phyloP scores from a whole-genome alignment of 2,329 filamentous ascomycete genomes.

The Albophoma yamanashiensis region DNA sequence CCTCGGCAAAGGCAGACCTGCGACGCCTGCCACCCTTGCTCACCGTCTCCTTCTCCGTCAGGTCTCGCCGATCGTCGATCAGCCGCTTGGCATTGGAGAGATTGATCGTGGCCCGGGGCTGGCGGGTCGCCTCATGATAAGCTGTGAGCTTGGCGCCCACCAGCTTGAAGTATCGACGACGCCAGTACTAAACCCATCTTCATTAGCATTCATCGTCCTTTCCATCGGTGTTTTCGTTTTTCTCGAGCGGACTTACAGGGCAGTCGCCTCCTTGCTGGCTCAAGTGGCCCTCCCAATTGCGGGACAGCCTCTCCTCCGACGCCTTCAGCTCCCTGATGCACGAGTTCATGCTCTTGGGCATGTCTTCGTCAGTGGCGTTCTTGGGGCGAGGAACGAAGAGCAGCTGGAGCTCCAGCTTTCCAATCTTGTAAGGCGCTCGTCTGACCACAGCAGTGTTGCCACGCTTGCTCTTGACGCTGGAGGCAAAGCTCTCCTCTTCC shows the following conservation, averaged over 20 bases:
- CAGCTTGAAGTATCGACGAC: conserved; percentile 93
- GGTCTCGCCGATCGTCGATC: conserved; percentile 78
- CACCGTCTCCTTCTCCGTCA: conserved; percentile 74
- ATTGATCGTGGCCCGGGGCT: conserved; percentile 95
- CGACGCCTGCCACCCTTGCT: conserved; percentile 70
- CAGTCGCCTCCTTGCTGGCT: conserved; percentile 98
- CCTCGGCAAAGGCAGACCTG: conserved; percentile 92
- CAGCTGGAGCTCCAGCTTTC: conserved; percentile 87
- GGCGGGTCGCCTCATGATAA: conserved; percentile 89
- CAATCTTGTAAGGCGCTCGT: conserved; percentile 90
- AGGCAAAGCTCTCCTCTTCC: conserved; percentile 67
- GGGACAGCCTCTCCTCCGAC: conserved; percentile 68
- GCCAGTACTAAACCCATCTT: conserved; percentile 64
- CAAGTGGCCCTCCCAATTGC: conserved; percentile 77
- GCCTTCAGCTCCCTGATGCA: conserved; percentile 90
- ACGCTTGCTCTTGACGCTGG: conserved; percentile 91
- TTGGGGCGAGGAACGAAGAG: conserved; percentile 91
- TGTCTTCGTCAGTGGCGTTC: conserved; percentile 79
- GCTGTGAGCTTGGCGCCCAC: conserved; percentile 85
- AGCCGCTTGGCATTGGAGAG: conserved; percentile 84
- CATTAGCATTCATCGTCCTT: conserved; percentile 23
- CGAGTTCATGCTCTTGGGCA: conserved; percentile 99
- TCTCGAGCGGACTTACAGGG: conserved; percentile 54
- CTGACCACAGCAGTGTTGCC: conserved; percentile 60
- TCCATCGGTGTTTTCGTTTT: background rate